These are phyloP conservation scores for Chrysanthemum makinoi DNA, from an alignment of 129 eudicot genomes.

Conservation along the genomic window DNA sequence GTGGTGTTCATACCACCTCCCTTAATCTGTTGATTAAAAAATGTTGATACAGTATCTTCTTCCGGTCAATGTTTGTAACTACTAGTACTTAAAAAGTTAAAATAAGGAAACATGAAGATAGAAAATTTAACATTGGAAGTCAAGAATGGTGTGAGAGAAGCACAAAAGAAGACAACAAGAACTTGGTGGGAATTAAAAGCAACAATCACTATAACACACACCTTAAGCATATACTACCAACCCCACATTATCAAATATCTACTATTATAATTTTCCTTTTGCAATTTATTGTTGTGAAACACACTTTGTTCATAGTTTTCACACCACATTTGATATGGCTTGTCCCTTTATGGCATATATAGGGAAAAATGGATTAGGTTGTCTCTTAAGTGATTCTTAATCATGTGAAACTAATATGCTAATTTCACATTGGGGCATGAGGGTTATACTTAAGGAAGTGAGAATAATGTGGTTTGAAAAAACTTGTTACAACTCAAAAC, in stretches of 20 bases:
- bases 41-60: no score
- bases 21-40: no score
- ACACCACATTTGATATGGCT: not conserved
- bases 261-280: not conserved
- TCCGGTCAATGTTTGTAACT: no score
- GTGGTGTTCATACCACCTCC: no score
- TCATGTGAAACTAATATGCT: not conserved
- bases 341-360: no score
- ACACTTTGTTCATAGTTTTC: not conserved
- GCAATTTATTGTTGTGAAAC: not conserved
- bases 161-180: constrained; percentile 24
- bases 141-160: constrained; percentile 23
- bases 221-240: constrained; percentile 4
- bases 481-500: no score
- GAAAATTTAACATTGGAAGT: not conserved
- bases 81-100: no score
- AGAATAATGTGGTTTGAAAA: no score
- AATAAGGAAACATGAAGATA: not conserved
- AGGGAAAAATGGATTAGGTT: no score
- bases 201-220: constrained; percentile 19
- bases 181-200: constrained; percentile 31
- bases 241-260: constrained; percentile 22
- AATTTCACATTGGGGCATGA: no score
- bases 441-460: no score
- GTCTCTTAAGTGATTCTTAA: not conserved